phyloP scores from a whole-genome alignment of 768 basidiomycete genomes.

The Leucogyrophana mollusca region DNA sequence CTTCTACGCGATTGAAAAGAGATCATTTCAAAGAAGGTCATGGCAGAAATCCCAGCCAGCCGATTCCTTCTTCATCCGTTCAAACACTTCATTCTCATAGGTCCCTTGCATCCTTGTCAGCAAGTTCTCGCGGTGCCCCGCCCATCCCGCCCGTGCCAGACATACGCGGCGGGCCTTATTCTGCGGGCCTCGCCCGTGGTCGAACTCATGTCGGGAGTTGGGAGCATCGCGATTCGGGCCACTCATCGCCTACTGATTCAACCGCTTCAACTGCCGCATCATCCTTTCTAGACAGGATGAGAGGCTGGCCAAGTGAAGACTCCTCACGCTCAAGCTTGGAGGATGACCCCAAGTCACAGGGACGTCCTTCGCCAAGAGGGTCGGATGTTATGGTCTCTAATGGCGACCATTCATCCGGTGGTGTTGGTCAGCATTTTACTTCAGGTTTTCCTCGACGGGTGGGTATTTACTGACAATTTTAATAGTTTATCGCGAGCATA shows the following conservation, averaged over 20 bases:
- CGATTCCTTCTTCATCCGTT: background rate
- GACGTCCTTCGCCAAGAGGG: no score
- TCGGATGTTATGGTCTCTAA: no score
- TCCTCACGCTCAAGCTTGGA: slow-evolving; percentile 47
- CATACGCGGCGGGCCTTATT: background rate
- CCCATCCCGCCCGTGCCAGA: slow-evolving; percentile 7
- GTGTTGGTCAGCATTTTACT: no score
- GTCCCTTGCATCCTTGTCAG: slow-evolving; percentile 16
- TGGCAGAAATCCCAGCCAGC: slow-evolving; percentile 1
- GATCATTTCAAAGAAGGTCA: slow-evolving; percentile 4
- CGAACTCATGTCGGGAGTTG: background rate
- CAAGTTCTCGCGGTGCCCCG: background rate
- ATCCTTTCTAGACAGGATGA: slow-evolving; percentile 38
- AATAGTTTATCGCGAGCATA: background rate
- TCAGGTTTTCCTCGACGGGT: no score
- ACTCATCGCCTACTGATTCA: slow-evolving; percentile 20
- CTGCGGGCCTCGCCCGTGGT: background rate
- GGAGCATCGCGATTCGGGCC: background rate
- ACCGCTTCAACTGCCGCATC: slow-evolving; percentile 29
- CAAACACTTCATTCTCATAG: slow-evolving; percentile 23
- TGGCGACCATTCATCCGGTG: no score
- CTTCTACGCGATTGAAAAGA: slow-evolving; percentile 1
- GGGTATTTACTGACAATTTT: slow-evolving; percentile 3
- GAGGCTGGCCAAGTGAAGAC: slow-evolving; percentile 26
- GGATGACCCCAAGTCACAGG: slow-evolving; percentile 30